Conservation (phyloP, 208 protist genomes). For the Endotrypanum monterogeii region DNA sequence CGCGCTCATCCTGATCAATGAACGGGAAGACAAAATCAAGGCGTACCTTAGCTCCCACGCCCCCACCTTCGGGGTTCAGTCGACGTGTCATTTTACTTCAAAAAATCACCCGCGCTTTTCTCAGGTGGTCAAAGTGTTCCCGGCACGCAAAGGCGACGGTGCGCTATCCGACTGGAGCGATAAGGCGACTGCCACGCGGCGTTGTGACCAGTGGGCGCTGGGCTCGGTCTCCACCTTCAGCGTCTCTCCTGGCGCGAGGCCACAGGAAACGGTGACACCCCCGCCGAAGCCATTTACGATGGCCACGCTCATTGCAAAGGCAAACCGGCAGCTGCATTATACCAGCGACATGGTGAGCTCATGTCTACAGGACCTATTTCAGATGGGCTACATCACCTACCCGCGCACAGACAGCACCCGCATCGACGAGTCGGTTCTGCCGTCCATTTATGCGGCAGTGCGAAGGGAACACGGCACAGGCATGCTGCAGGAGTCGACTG, state of each 20-base stretch:
- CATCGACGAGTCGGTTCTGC: slow-evolving; percentile 94
- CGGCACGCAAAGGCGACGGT: slow-evolving; percentile 16
- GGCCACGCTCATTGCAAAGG: slow-evolving; percentile 85
- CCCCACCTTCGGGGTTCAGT: slow-evolving; percentile 51
- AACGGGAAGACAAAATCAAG: slow-evolving; percentile 72
- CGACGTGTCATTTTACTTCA: slow-evolving; percentile 64
- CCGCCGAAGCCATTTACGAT: slow-evolving; percentile 89
- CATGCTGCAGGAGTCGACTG: slow-evolving; percentile 90
- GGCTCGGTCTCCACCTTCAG: slow-evolving; percentile 23
- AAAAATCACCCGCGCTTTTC: slow-evolving; percentile 41
- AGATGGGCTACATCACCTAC: slow-evolving; percentile 92
- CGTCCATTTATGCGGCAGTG: slow-evolving; percentile 98
- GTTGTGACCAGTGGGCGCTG: slow-evolving; percentile 42
- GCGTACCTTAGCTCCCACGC: slow-evolving; percentile 67
- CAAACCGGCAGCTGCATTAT: slow-evolving; percentile 83
- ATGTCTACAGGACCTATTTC: slow-evolving; percentile 88
- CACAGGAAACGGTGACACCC: slow-evolving; percentile 37
- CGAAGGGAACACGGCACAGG: slow-evolving; percentile 98
- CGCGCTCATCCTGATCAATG: slow-evolving; percentile 84
- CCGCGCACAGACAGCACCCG: slow-evolving; percentile 89
- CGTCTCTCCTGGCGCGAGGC: slow-evolving; percentile 30
- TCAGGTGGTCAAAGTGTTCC: slow-evolving; percentile 56
- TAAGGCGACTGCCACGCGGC: slow-evolving; percentile 24
- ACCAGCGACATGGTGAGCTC: slow-evolving; percentile 77
- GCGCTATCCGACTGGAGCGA: slow-evolving; percentile 42